Conservation (phyloP, 2,329 filamentous ascomycete genomes). For the Penicillium sp. region DNA sequence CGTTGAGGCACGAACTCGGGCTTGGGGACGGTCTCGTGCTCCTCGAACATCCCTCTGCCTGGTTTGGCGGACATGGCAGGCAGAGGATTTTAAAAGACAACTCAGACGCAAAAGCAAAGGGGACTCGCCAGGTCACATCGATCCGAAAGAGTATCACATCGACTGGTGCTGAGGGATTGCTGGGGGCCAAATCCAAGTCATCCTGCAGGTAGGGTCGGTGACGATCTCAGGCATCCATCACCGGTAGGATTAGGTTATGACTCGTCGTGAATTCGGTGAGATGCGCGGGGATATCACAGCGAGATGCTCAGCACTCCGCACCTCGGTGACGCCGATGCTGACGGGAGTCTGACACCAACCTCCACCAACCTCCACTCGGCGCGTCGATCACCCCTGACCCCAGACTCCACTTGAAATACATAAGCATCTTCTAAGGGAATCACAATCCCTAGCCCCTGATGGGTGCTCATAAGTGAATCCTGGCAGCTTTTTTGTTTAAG, state of each 20-base stretch:
- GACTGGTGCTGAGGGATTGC: neutral
- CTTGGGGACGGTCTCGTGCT: slow-evolving; percentile 9
- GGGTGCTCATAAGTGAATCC: neutral
- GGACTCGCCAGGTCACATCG: neutral
- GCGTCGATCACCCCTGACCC: neutral
- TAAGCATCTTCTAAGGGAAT: neutral
- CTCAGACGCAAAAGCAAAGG: neutral
- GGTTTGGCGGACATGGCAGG: slow-evolving; percentile 3
- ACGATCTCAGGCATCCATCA: too few species aligned
- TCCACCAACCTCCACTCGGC: neutral
- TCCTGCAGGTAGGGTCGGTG: neutral
- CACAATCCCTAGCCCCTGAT: neutral
- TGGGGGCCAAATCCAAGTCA: neutral
- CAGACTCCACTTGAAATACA: neutral
- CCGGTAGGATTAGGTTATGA: neutral
- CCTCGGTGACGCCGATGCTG: neutral
- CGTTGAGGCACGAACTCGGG: slow-evolving; percentile 23
- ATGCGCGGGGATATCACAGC: neutral
- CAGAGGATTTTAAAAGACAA: neutral
- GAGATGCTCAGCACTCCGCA: too few species aligned
- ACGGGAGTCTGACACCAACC: neutral
- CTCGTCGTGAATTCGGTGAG: neutral
- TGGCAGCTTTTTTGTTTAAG: too few species aligned
- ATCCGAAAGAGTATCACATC: neutral
- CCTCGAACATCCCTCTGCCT: slow-evolving; percentile 5